Percentiles rank a stretch among this genome's conserved stretches.
These are phyloP conservation scores for Fusarium pseudocircinatum DNA, from an alignment of 2,329 filamentous ascomycete species.

Conservation along the genomic window DNA sequence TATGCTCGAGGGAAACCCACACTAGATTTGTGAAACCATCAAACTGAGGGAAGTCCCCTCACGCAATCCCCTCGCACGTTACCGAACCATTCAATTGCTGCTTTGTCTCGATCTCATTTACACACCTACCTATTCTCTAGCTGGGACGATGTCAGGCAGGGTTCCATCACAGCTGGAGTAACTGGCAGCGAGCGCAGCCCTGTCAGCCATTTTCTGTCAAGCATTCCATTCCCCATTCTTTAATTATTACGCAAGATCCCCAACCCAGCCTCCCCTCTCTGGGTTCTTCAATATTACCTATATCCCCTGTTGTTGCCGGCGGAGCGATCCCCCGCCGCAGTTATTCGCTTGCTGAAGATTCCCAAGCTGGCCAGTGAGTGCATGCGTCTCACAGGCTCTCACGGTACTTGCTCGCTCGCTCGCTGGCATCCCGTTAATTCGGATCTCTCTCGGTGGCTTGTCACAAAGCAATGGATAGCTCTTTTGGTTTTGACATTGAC, in stretches of 20 bases:
- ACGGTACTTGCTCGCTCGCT: constrained; percentile 8
- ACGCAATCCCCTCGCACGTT: constrained; percentile 3
- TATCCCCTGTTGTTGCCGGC: constrained; percentile 18
- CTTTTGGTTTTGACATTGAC: constrained; percentile 26
- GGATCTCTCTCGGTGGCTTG: constrained; percentile 38
- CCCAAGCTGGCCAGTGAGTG: constrained; percentile 21
- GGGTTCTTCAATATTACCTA: constrained; percentile 3
- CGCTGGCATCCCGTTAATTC: constrained; percentile 25
- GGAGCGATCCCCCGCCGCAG: constrained; percentile 17
- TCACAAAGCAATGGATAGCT: constrained; percentile 38
- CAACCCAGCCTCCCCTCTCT: constrained; percentile 15
- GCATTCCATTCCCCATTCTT: constrained; percentile 36
- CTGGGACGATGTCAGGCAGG: not conserved
- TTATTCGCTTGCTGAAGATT: constrained; percentile 17
- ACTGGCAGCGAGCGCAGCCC: constrained; percentile 25
- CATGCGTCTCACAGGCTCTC: constrained; percentile 22
- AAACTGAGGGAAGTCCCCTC: not conserved
- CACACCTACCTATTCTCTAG: not conserved
- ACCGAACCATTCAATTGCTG: not conserved
- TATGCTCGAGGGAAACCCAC: constrained; percentile 14
- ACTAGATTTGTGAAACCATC: constrained; percentile 24
- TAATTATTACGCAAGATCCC: constrained; percentile 29
- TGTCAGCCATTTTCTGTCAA: constrained; percentile 20
- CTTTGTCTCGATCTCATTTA: not conserved
- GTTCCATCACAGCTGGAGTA: constrained; percentile 6